Evolutionary conservation across 352 stramenopile genomes (phyloP), one percentile per base, ranked within the genome.

Genomic region (Globisporangium megalacanthum): DNA sequence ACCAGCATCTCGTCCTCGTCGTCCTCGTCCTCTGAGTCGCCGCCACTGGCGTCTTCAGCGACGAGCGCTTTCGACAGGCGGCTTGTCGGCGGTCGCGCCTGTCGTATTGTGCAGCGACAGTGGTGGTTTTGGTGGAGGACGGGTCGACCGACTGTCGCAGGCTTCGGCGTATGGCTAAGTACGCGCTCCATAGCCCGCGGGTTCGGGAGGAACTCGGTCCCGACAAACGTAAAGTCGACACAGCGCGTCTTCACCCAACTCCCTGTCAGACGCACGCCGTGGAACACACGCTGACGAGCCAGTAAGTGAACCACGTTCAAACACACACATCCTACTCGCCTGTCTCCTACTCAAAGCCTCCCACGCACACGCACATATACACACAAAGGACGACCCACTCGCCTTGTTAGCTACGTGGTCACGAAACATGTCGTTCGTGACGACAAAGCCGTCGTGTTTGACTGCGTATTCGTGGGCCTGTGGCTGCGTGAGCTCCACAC

Each of bases 351-450:
- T n/a, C n/a, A n/a, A n/a, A n/a, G n/a, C n/a, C n/a, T n/a, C n/a
- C n/a, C n/a, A n/a, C n/a, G n/a, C n/a, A n/a, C n/a, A 13, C 25
- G 22, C 14, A 22, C 13, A 52, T 2, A 41, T 41, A 13, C 39
- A 45, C 11, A 1, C n/a, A 17, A 45, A 2, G 39, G 3, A 41
- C 36, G 1, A 54, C 31, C 7, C 35, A 60, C 65, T 41, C 60
- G 80, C 80, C 66, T 86, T 86, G 51, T 92, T 77, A 33, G 79
- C 61, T 7, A 96, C 69, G 47, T 95, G 85, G 63, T 97, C 88
- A n/a, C 89, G 81, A 58, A 95, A 97, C 78, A 96, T 91, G 67
- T 97, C 89, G 70, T 96, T 97, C 3, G 83, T 96, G 50, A 97
- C 86, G 50, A 97, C 84, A 56, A 93, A 92, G 19, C 86, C 86